phyloP scores from a whole-genome alignment of 169 alveolate species.

The Cytauxzoon felis region DNA sequence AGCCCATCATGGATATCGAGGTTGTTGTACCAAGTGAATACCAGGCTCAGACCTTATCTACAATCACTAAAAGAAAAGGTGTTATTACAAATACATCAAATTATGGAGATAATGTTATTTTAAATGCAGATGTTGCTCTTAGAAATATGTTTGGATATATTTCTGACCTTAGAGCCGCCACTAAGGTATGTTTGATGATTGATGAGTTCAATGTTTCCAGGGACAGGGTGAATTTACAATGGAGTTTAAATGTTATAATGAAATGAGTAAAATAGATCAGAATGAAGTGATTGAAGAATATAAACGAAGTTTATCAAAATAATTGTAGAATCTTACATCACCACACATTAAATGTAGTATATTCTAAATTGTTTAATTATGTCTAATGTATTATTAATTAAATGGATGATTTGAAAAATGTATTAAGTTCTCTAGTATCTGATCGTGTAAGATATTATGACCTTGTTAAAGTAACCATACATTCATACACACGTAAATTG shows the following conservation, averaged over 20 bases:
- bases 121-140: slow-evolving; percentile 89
- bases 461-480: slow-evolving; percentile 54
- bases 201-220: slow-evolving; percentile 5
- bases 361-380: no score
- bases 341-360: slow-evolving; percentile 1
- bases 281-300: slow-evolving; percentile 66
- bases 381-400: no score
- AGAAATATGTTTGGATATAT: slow-evolving; percentile 92
- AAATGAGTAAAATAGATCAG: slow-evolving; percentile 71
- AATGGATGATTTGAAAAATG: slow-evolving; percentile 42
- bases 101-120: slow-evolving; percentile 74
- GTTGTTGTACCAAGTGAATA: slow-evolving; percentile 83
- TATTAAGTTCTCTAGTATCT: slow-evolving; percentile 39
- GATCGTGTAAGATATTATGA: slow-evolving; percentile 57
- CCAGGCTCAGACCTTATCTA: slow-evolving; percentile 80
- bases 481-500: slow-evolving; percentile 21
- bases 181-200: slow-evolving; percentile 55
- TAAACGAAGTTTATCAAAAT: not conserved
- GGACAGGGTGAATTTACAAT: slow-evolving; percentile 92
- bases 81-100: slow-evolving; percentile 81
- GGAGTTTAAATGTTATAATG: slow-evolving; percentile 83
- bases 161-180: slow-evolving; percentile 86
- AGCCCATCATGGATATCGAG: slow-evolving; percentile 91
- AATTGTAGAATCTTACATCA: not conserved
- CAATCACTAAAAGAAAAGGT: slow-evolving; percentile 87